These are phyloP conservation scores for Pseudonitzschia multiseries DNA, from an alignment of 108 stramenopile genomes.

Conservation along the genomic window DNA sequence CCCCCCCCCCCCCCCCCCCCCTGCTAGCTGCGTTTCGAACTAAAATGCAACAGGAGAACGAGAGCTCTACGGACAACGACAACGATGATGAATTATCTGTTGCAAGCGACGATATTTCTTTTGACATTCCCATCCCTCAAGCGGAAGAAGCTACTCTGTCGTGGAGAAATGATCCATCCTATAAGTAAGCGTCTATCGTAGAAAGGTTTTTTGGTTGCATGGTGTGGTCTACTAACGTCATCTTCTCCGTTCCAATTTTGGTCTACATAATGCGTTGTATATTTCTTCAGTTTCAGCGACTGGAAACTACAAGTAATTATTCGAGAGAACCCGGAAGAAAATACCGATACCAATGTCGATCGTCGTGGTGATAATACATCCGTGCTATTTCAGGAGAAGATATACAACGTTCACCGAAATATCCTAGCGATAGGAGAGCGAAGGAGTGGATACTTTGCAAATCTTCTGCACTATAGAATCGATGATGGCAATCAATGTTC, in stretches of 20 bases:
- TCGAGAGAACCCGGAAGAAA: neutral
- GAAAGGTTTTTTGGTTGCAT: neutral
- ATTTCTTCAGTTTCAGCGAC: constrained; percentile 15
- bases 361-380: neutral
- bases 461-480: constrained; percentile 29
- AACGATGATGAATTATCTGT: neutral
- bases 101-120: constrained; percentile 1
- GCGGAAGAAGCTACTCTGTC: constrained; percentile 9
- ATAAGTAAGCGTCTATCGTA: constrained; percentile 14
- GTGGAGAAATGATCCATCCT: constrained; percentile 16
- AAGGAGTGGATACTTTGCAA: constrained; percentile 44
- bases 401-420: constrained; percentile 40
- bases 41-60: neutral
- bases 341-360: neutral
- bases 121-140: neutral
- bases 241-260: neutral
- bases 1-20: too few relatives aligned
- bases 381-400: neutral
- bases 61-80: neutral
- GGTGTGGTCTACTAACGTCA: neutral
- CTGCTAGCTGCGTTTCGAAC: too few relatives aligned
- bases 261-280: too few relatives aligned
- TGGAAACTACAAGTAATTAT: constrained; percentile 7
- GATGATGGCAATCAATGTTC: constrained; percentile 4
- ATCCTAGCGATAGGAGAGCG: constrained; percentile 39